Percentiles rank a stretch among this genome's conserved stretches.
Conservation (phyloP, 768 basidiomycete genomes). For the Lactarius tabidus region DNA sequence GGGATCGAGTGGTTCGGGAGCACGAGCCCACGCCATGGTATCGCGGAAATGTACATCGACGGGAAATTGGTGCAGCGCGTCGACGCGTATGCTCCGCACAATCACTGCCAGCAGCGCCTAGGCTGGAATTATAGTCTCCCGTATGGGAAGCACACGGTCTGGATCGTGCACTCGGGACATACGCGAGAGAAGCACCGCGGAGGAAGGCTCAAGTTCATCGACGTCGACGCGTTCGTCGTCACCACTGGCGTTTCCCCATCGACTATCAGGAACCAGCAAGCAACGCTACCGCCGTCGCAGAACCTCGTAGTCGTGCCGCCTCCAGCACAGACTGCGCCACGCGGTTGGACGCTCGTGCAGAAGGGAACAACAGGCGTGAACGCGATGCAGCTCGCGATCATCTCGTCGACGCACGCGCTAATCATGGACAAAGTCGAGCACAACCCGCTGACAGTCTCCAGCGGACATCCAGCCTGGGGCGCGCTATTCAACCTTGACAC, state of each 20-base stretch:
- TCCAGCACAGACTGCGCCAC: slow-evolving; percentile 6
- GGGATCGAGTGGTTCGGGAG: slow-evolving; percentile 79
- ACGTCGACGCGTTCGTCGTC: slow-evolving; percentile 66
- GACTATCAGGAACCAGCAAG: slow-evolving; percentile 3
- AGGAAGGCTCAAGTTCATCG: slow-evolving; percentile 37
- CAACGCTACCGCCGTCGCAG: slow-evolving; percentile 15
- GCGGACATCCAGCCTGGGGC: slow-evolving; percentile 77
- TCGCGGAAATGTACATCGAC: slow-evolving; percentile 55
- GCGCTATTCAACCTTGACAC: slow-evolving; percentile 68
- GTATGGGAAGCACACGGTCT: slow-evolving; percentile 53
- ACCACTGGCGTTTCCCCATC: slow-evolving; percentile 38
- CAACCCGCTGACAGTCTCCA: slow-evolving; percentile 64
- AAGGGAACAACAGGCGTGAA: slow-evolving; percentile 69
- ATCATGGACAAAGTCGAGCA: slow-evolving; percentile 85
- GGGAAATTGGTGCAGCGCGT: slow-evolving; percentile 44
- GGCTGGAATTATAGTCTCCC: slow-evolving; percentile 57
- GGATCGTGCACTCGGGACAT: slow-evolving; percentile 53
- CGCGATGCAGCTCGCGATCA: slow-evolving; percentile 71
- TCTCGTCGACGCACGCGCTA: slow-evolving; percentile 66
- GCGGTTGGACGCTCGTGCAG: slow-evolving; percentile 55
- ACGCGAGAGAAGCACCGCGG: slow-evolving; percentile 34
- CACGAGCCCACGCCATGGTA: slow-evolving; percentile 50
- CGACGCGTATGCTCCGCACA: slow-evolving; percentile 39
- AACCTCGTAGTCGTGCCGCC: slow-evolving; percentile 25
- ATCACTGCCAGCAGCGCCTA: slow-evolving; percentile 54